phyloP scores from a whole-genome alignment of 2,329 filamentous ascomycete species.

The Biscogniauxia mediterranea region DNA sequence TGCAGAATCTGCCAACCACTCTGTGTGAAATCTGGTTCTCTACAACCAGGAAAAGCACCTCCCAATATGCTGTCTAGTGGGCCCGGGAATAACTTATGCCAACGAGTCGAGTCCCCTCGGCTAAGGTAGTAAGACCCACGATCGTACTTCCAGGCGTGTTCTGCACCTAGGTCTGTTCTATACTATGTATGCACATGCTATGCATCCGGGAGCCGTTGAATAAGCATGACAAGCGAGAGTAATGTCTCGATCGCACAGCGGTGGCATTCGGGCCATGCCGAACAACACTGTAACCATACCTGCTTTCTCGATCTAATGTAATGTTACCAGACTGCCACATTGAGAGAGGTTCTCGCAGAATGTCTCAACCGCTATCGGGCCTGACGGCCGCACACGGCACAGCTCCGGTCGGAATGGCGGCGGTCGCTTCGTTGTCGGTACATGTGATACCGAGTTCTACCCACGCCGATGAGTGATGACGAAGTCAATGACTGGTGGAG shows the following conservation, averaged over 20 bases:
- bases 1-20: too few species aligned
- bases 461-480: neutral
- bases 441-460: neutral
- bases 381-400: too few species aligned
- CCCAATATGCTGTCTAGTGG: neutral
- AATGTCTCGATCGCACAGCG: neutral
- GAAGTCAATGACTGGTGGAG: too few species aligned
- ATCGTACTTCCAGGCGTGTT: neutral
- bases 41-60: too few species aligned
- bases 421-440: neutral
- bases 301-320: neutral
- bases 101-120: neutral
- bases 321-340: neutral
- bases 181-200: neutral
- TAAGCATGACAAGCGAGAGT: too few species aligned
- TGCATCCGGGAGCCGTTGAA: neutral
- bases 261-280: neutral
- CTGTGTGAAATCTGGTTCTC: too few species aligned
- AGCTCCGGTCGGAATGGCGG: neutral
- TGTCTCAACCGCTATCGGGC: too few species aligned
- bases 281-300: neutral
- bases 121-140: neutral
- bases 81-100: neutral
- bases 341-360: neutral
- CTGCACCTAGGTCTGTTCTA: neutral